Conservation (phyloP, 192 early-diverging fungal species). For the Coemansia sp. region DNA sequence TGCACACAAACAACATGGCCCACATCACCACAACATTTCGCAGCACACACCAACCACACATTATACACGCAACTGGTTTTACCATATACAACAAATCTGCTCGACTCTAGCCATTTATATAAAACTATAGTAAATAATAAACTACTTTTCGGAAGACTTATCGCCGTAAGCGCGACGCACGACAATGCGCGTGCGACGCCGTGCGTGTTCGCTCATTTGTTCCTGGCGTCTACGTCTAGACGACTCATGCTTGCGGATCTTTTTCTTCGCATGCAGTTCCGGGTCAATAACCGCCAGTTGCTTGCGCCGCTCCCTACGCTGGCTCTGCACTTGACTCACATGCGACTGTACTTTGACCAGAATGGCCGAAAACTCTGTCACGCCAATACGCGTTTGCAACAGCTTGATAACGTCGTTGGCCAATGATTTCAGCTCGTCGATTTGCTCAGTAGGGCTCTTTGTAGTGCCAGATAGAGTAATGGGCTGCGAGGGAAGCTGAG, state of each 20-base stretch:
- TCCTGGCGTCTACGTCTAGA: conserved; percentile 67
- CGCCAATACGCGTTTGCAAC: conserved; percentile 73
- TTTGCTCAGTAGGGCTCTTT: conserved; percentile 33
- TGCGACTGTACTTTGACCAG: conserved; percentile 70
- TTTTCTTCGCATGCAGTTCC: conserved; percentile 66
- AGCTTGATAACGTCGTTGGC: conserved; percentile 79
- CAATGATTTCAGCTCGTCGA: conserved; percentile 72
- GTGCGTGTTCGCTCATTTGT: conserved; percentile 64
- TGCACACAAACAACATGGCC: too few relatives aligned
- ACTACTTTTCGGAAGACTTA: background rate
- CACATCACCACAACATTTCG: too few relatives aligned
- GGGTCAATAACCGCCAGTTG: conserved; percentile 68
- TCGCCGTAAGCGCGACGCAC: conserved; percentile 13
- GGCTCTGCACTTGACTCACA: conserved; percentile 61
- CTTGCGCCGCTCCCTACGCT: conserved; percentile 63
- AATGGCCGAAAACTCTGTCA: conserved; percentile 63
- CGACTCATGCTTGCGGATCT: conserved; percentile 71
- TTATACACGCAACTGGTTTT: too few relatives aligned
- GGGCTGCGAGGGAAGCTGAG: conserved; percentile 11
- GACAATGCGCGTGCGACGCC: conserved; percentile 55
- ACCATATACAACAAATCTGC: too few relatives aligned
- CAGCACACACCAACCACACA: too few relatives aligned
- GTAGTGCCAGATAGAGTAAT: conserved; percentile 7
- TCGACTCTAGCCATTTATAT: too few relatives aligned
- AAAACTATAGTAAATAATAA: background rate